Conservation (phyloP, 805 yeast genomes). For the Pichia ethanolica region DNA sequence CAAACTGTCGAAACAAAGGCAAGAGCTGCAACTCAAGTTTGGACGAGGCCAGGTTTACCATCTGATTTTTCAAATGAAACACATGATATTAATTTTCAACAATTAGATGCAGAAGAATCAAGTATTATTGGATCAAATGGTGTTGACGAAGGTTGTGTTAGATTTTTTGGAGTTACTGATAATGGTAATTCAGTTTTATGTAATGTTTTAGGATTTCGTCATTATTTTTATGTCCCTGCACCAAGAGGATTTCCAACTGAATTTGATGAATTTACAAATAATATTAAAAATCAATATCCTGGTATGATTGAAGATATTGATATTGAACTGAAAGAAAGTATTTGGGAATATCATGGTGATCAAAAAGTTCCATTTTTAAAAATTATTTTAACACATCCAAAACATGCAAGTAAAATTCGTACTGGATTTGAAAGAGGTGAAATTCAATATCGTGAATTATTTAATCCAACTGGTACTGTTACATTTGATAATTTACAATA, state of each 20-base stretch:
- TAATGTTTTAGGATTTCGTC: conserved; percentile 81
- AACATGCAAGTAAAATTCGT: conserved; percentile 60
- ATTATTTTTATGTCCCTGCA: conserved; percentile 87
- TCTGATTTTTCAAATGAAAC: conserved; percentile 38
- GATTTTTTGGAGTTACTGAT: conserved; percentile 88
- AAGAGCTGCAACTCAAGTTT: conserved; percentile 27
- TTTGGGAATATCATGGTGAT: conserved; percentile 90
- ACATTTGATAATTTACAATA: conserved; percentile 90
- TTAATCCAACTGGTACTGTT: conserved; percentile 51
- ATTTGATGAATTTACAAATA: conserved; percentile 36
- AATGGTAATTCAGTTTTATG: conserved; percentile 86
- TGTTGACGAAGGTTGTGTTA: conserved; percentile 54
- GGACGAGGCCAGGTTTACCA: conserved; percentile 51
- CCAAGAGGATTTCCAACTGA: conserved; percentile 69
- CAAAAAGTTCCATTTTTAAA: conserved; percentile 72
- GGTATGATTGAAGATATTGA: conserved; percentile 57
- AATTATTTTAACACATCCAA: conserved; percentile 59
- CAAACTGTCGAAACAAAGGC: conserved; percentile 16
- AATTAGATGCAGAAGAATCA: conserved; percentile 90
- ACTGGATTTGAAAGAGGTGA: conserved; percentile 81
- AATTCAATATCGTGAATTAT: conserved; percentile 53
- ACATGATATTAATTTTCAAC: conserved; percentile 70
- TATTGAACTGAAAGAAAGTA: conserved; percentile 65
- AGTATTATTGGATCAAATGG: conserved; percentile 20
- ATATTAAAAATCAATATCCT: conserved; percentile 41